Evolutionary conservation across 345 rosid species (phyloP).

Genomic region (Eucalyptus paniculata): DNA sequence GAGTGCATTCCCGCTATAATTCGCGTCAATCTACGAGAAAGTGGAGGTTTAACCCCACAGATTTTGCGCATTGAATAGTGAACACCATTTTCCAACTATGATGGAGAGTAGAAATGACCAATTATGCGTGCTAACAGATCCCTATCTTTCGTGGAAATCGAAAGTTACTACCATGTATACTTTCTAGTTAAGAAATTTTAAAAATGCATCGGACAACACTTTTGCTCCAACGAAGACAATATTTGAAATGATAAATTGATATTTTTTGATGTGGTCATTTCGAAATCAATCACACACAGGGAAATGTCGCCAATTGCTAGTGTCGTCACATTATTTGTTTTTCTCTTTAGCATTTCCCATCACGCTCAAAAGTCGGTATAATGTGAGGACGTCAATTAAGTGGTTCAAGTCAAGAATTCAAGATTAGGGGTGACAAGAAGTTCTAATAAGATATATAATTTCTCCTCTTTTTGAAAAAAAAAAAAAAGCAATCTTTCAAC

Average conservation of each 20-base stretch:
- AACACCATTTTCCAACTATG: fast-evolving
- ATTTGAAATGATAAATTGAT: background rate
- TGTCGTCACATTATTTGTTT: too few species aligned
- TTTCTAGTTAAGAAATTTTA: background rate
- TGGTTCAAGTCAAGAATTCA: too few species aligned
- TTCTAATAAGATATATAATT: too few species aligned
- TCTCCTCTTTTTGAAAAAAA: background rate
- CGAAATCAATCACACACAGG: fast-evolving
- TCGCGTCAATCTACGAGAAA: fast-evolving
- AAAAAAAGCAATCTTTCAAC: background rate
- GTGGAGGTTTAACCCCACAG: background rate
- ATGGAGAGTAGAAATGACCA: background rate
- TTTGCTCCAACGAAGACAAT: fast-evolving
- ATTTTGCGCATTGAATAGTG: background rate
- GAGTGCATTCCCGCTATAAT: background rate
- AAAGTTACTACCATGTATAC: background rate
- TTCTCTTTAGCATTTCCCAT: too few species aligned
- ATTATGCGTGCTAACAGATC: fast-evolving
- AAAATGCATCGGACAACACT: background rate
- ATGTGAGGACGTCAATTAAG: too few species aligned
- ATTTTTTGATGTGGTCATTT: background rate
- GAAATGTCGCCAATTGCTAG: too few species aligned
- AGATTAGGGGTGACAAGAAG: too few species aligned
- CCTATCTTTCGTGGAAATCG: too few species aligned
- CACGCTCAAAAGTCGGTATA: too few species aligned